Evolutionary conservation across 2,329 filamentous ascomycete genomes (phyloP).

Genomic region (Rutstroemia sp.): DNA sequence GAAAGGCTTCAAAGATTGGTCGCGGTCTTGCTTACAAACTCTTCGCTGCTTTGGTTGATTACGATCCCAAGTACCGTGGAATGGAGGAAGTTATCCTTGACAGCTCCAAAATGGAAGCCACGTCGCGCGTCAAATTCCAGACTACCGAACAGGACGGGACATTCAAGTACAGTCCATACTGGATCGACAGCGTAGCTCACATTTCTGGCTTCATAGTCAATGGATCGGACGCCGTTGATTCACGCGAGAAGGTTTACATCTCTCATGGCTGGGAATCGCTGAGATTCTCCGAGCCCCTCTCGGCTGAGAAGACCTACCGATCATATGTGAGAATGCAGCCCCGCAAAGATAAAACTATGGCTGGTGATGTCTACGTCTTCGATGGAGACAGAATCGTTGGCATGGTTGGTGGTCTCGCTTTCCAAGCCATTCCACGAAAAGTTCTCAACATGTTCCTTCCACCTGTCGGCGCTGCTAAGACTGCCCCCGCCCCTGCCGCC

Average conservation of each 20-base stretch:
- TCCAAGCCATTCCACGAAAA: slow-evolving; percentile 8
- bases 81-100: slow-evolving; percentile 51
- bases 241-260: slow-evolving; percentile 48
- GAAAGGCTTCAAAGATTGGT: slow-evolving; percentile 61
- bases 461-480: neutral
- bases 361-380: slow-evolving; percentile 33
- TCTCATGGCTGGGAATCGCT: slow-evolving; percentile 51
- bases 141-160: slow-evolving; percentile 40
- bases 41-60: slow-evolving; percentile 50
- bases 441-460: slow-evolving; percentile 8
- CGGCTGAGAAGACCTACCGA: slow-evolving; percentile 40
- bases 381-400: slow-evolving; percentile 29
- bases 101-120: slow-evolving; percentile 41
- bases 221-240: slow-evolving; percentile 37
- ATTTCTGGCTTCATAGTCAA: slow-evolving; percentile 57
- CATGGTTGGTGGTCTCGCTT: slow-evolving; percentile 38
- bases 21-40: slow-evolving; percentile 65
- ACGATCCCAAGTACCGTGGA: slow-evolving; percentile 44
- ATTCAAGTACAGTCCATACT: slow-evolving; percentile 49
- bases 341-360: slow-evolving; percentile 32
- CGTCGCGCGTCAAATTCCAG: slow-evolving; percentile 40
- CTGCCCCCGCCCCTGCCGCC: slow-evolving; percentile 19
- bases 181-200: slow-evolving; percentile 52
- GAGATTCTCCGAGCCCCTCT: slow-evolving; percentile 40
- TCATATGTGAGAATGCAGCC: slow-evolving; percentile 47